Conservation (phyloP, 192 early-diverging fungal genomes). For the Coemansia sp. region DNA sequence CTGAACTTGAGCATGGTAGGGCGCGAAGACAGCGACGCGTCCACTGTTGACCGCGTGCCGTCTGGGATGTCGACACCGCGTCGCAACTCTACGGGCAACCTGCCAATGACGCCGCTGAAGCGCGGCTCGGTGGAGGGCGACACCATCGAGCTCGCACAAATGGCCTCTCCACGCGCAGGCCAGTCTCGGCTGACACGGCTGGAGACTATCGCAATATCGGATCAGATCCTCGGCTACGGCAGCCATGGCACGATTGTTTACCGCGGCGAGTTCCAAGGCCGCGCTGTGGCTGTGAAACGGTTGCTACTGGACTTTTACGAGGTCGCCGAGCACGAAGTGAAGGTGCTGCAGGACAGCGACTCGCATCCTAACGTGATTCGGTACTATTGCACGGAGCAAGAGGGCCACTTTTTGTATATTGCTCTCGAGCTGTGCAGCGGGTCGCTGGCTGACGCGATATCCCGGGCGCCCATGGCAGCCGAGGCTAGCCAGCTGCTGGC, state of each 20-base stretch:
- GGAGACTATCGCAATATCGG: slow-evolving; percentile 57
- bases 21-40: slow-evolving; percentile 40
- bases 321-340: slow-evolving; percentile 91
- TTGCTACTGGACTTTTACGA: slow-evolving; percentile 94
- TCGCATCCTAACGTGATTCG: slow-evolving; percentile 95
- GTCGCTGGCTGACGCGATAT: slow-evolving; percentile 83
- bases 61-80: slow-evolving; percentile 35
- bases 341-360: slow-evolving; percentile 88
- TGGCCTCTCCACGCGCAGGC: slow-evolving; percentile 1
- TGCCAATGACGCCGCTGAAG: slow-evolving; percentile 40
- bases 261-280: slow-evolving; percentile 87
- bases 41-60: slow-evolving; percentile 27
- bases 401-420: slow-evolving; percentile 93
- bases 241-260: slow-evolving; percentile 97
- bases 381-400: slow-evolving; percentile 87
- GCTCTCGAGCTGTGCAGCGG: slow-evolving; percentile 92
- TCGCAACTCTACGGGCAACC: slow-evolving; percentile 45
- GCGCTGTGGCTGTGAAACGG: slow-evolving; percentile 91
- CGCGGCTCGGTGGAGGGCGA: slow-evolving; percentile 9
- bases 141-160: slow-evolving; percentile 16
- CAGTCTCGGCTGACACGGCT: slow-evolving; percentile 38
- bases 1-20: slow-evolving; percentile 20
- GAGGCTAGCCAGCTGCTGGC: slow-evolving; percentile 48
- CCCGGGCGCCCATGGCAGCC: slow-evolving; percentile 49
- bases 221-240: slow-evolving; percentile 78